Conservation (phyloP, 75 land plant species). For the Adiantum capillusveneris region DNA sequence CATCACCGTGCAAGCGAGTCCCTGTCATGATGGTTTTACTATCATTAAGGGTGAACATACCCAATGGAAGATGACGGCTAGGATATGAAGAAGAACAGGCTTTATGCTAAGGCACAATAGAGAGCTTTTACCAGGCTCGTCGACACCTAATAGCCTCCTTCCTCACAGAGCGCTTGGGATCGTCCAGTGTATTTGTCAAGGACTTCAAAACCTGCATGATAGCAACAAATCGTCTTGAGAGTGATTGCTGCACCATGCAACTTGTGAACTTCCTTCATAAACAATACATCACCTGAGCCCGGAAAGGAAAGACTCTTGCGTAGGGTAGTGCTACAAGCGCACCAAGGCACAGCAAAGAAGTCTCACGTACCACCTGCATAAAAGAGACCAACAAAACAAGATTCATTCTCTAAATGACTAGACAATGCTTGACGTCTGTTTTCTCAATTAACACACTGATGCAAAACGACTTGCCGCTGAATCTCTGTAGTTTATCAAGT, state of each 20-base stretch:
- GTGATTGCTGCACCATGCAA: no score
- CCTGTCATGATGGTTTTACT: no score
- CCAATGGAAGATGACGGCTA: no score
- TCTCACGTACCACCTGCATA: slow-evolving; percentile 68
- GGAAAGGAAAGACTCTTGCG: slow-evolving; percentile 61
- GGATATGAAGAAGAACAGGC: no score
- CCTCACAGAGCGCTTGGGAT: slow-evolving; percentile 73
- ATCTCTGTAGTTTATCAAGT: slow-evolving; percentile 39
- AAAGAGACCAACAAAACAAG: no score
- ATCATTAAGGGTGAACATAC: no score
- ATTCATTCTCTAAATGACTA: no score
- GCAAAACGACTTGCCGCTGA: slow-evolving; percentile 58
- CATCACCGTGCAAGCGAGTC: no score
- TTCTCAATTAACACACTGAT: no score
- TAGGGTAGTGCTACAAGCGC: slow-evolving; percentile 65
- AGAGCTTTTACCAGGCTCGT: slow-evolving; percentile 77
- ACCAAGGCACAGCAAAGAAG: slow-evolving; percentile 76
- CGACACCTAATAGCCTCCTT: slow-evolving; percentile 87
- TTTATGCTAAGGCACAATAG: no score
- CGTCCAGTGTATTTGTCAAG: slow-evolving; percentile 64
- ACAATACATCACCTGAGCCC: slow-evolving; percentile 39
- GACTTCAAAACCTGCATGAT: slow-evolving; percentile 57
- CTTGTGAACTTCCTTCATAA: not conserved
- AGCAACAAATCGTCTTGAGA: slow-evolving; percentile 1
- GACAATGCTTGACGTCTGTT: no score